A percentile compares a stretch with the other conserved stretches of the same genome.
These are phyloP conservation scores for Ustilago trichophora DNA, from an alignment of 1,284 basidiomycete species.

Conservation along the genomic window DNA sequence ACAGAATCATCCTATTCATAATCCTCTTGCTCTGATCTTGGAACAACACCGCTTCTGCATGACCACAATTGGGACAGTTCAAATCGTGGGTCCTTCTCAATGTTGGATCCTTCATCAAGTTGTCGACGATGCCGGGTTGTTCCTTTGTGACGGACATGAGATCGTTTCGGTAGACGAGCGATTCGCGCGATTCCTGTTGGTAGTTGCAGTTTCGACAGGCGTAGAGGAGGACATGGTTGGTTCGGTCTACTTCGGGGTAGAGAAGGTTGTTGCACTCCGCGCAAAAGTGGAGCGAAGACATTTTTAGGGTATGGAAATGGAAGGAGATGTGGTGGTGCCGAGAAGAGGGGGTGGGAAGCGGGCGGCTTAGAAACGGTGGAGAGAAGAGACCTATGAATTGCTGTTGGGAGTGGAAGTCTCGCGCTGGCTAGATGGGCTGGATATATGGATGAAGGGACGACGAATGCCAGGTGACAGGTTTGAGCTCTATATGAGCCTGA, in stretches of 20 bases:
- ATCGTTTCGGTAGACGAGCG: constrained; percentile 92
- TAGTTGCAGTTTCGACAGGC: constrained; percentile 92
- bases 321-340: not conserved
- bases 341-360: no score
- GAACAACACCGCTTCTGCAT: constrained; percentile 60
- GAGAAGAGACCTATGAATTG: no score
- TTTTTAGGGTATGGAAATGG: not conserved
- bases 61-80: constrained; percentile 59
- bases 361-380: no score
- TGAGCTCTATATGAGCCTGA: no score
- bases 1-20: constrained; percentile 63
- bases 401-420: no score
- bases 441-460: no score
- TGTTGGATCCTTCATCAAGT: constrained; percentile 89
- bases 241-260: constrained; percentile 82
- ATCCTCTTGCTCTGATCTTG: constrained; percentile 65
- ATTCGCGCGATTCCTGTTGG: constrained; percentile 84
- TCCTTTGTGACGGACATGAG: constrained; percentile 89
- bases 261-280: constrained; percentile 81
- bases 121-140: constrained; percentile 90
- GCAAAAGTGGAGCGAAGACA: constrained; percentile 64
- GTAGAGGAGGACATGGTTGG: constrained; percentile 86
- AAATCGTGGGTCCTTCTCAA: constrained; percentile 69
- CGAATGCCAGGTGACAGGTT: no score
- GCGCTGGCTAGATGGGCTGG: no score